Evolutionary conservation across 1,284 basidiomycete species (phyloP), one percentile per base, ranked within the genome.

Genomic region (Uromyces viciae-fabae): DNA sequence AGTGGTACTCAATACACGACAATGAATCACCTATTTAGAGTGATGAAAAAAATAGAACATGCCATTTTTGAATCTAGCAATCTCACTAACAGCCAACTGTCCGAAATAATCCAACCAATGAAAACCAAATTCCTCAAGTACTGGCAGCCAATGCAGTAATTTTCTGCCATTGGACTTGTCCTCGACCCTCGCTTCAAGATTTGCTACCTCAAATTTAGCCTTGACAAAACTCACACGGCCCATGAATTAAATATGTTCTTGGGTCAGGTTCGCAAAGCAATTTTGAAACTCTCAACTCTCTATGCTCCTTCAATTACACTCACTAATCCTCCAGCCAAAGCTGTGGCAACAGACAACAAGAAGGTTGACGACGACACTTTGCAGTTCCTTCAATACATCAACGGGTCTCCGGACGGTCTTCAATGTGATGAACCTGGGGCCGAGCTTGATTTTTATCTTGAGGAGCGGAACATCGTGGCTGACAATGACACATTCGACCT

Each of bases 71-170:
- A 68, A 19, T 42, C 64, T n/a, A n/a, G 17, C 4, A 43, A 1
- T 42, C 46, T 49, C 46, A 11, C 11, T 49, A 49, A 49, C 46
- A 49, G 11, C 46, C 22, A 49, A 22, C 22, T 68, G 3, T 25
- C 7, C 33, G n/a, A 68, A 31, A 28, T 62, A 11, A 62, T 62
- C 36, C 28, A 25, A 33, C 58, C 58, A 31, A 62, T 62, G 58
- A 62, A 62, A 31, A 33, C 31, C 14, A 62, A 62, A 62, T 62
- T 49, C 46, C 46, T 62, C 25, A 64, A 64, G 33, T 64, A 64
- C 60, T 64, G 31, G 60, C 8, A 38, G 2, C 33, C 60, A 64
- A 64, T 64, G 60, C 3, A 38, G 28, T 15, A 64, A 38, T 8
- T 64, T 11, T 2, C 60, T 3, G 60, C 33, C 11, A 28, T 64